A percentile compares a stretch with the other conserved stretches of the same genome.
Conservation (phyloP, 2,329 filamentous ascomycete genomes). For the Aspergillus costaricaensis region DNA sequence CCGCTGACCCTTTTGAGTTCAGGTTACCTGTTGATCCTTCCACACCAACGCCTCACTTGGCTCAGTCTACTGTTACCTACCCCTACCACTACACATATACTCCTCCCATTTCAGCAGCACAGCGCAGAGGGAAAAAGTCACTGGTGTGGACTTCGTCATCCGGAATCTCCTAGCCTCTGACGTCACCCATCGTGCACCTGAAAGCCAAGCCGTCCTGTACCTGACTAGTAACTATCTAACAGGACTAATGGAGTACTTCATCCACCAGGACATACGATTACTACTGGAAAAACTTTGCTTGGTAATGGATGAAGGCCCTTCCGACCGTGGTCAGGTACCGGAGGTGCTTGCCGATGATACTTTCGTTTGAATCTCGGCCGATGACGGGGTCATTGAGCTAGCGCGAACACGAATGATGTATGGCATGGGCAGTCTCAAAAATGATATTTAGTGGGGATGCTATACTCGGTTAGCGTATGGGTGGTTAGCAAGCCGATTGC, state of each 20-base stretch:
- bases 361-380: background rate
- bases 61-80: background rate
- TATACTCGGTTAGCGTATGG: background rate
- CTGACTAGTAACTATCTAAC: background rate
- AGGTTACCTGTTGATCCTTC: background rate
- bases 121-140: background rate
- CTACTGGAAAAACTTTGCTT: background rate
- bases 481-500: background rate
- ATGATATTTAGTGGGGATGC: conserved; percentile 6
- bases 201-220: background rate
- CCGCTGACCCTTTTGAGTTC: background rate
- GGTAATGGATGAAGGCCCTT: background rate
- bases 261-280: background rate
- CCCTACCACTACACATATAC: background rate
- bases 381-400: background rate
- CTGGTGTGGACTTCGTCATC: background rate
- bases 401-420: background rate
- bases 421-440: background rate
- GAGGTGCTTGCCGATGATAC: background rate
- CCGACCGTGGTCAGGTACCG: background rate
- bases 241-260: background rate
- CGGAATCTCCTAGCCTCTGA: background rate
- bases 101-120: background rate
- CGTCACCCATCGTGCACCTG: background rate
- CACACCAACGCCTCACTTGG: background rate